phyloP scores from a whole-genome alignment of 139 green algal genomes.

The Chloropicon primus region DNA sequence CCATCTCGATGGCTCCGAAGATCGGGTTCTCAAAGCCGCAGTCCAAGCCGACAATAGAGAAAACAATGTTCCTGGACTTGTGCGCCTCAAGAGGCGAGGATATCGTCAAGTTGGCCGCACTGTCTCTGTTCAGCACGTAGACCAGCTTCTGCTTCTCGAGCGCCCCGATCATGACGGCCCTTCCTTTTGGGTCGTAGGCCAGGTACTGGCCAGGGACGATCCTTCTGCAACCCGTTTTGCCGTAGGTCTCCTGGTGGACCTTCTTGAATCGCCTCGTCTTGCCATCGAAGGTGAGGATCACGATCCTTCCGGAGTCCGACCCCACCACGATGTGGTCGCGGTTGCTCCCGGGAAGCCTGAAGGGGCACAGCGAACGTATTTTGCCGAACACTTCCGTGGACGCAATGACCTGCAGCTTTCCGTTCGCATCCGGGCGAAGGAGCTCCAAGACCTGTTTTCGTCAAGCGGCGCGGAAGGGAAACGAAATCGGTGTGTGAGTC shows the following conservation, averaged over 20 bases:
- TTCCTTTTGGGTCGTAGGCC: conserved; percentile 80
- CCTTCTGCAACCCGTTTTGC: conserved; percentile 76
- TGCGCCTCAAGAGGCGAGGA: conserved; percentile 92
- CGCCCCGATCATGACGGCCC: conserved; percentile 83
- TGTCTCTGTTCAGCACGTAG: conserved; percentile 96
- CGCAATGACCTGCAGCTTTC: conserved; percentile 36
- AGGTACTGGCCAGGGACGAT: conserved; percentile 92
- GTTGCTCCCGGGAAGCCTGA: conserved; percentile 71
- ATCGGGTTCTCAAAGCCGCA: conserved; percentile 96
- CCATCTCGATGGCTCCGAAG: conserved; percentile 96
- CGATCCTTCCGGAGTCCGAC: conserved; percentile 83
- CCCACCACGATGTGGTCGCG: conserved; percentile 83
- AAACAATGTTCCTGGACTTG: conserved; percentile 78
- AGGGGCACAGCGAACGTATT: conserved; percentile 70
- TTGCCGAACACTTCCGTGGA: conserved; percentile 73
- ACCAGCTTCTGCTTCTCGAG: conserved; percentile 98
- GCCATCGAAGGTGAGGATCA: conserved; percentile 85
- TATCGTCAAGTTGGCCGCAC: conserved; percentile 86
- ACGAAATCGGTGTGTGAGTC: not conserved
- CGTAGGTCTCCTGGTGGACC: conserved; percentile 94
- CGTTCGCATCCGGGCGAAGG: conserved; percentile 77
- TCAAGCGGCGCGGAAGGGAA: not conserved
- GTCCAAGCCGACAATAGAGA: conserved; percentile 74
- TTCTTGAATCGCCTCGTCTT: conserved; percentile 76
- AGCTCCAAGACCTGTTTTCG: conserved; percentile 73